Base-by-base conservation (phyloP, 768 basidiomycete genomes). In the Holtermanniella nyarrowii region DNA sequence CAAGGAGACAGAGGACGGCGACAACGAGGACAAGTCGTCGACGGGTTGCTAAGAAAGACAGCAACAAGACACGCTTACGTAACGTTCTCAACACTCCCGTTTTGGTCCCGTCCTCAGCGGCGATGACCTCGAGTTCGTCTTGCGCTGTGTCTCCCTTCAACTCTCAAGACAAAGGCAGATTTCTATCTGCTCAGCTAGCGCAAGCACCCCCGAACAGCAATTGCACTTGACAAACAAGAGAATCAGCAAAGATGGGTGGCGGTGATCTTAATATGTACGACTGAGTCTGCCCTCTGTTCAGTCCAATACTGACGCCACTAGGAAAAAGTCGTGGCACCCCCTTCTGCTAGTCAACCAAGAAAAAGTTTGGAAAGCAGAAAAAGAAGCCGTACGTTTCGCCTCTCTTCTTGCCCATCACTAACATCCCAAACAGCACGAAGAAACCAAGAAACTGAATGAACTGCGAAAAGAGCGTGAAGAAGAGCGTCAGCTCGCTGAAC, bases 331-430 rank as follows among this genome's bases (percentile, higher is more conserved):
- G 58, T 96, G 91, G 91, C 91, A 96, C 72, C 91, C 91, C 79
- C 83, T 90, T 78, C 86, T 93, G 74, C 74, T 95, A 73, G 89
- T 88, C 71, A 93, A 93, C 75, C 93, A 96, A 83, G 88, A 93
- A 82, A 82, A 86, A 80, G 95, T 97, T 65, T 97, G 95, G 93
- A 79, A 96, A 50, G 86, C 93, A 73, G 95, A 99, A 74, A 90
- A 93, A 80, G 85, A 87, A 69, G 89, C 90, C 49, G 88, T 88
- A 69, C 63, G 86, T 78, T 12, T 23, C 39, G n/a, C 23, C 7
- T 43, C 31, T 48, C 42, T 42, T 37, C 37, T 52, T 20, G n/a
- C 21, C 7, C 41, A 12, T 45, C 24, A 25, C 22, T 42, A 59
- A 52, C 25, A 13, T 22, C 44, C n/a, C 41, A 53, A 26, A 44